phyloP scores from a whole-genome alignment of 2,329 filamentous ascomycete genomes.

The Emergomyces pasteurianus region DNA sequence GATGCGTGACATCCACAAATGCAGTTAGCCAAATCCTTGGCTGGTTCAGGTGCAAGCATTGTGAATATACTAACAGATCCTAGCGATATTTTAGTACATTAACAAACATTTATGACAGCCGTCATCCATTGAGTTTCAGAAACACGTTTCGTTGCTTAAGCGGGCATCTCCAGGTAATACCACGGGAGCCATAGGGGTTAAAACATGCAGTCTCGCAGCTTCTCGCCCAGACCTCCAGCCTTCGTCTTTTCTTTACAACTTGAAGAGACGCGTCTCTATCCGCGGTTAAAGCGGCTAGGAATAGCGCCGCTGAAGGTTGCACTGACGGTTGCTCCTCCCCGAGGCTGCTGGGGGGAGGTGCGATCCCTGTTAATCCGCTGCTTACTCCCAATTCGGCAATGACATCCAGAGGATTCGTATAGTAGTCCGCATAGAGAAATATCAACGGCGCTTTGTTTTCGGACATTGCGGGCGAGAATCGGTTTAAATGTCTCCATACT shows the following conservation, averaged over 20 bases:
- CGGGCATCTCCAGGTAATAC: too few relatives aligned
- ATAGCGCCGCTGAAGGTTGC: neutral
- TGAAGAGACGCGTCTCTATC: too few relatives aligned
- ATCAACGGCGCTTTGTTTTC: neutral
- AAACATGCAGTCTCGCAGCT: too few relatives aligned
- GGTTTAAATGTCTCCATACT: neutral
- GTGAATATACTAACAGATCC: neutral
- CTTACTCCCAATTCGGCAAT: neutral
- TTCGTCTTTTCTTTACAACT: too few relatives aligned
- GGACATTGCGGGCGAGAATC: neutral
- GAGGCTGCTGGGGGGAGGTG: neutral
- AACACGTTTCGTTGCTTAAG: neutral
- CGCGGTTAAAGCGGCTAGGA: neutral
- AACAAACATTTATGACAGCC: neutral
- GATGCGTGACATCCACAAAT: neutral
- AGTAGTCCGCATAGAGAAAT: neutral
- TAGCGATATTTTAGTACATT: neutral
- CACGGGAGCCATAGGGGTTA: too few relatives aligned
- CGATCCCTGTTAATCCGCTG: neutral
- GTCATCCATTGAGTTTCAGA: neutral
- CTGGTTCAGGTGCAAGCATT: neutral
- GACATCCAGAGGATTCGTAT: neutral
- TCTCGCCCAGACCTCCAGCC: too few relatives aligned
- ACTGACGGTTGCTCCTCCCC: neutral
- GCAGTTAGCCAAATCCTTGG: neutral